A percentile compares a stretch with the other conserved stretches of the same genome.
Conservation (phyloP, 1,284 basidiomycete genomes). For the Malassezia arunalokei region DNA sequence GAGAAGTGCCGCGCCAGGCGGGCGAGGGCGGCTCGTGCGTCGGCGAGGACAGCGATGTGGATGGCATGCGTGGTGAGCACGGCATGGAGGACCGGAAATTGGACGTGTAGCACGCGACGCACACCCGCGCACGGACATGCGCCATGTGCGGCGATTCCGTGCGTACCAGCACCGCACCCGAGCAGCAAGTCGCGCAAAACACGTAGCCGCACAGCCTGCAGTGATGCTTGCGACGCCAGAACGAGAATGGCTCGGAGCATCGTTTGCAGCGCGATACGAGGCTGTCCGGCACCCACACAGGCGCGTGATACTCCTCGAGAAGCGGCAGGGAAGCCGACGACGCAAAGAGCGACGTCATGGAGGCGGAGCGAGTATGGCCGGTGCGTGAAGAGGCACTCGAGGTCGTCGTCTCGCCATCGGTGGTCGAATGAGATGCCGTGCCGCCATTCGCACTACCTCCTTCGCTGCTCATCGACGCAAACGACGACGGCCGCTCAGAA, state of each 20-base stretch:
- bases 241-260: constrained; percentile 64
- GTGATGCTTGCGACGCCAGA: constrained; percentile 72
- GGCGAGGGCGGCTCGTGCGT: not conserved
- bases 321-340: constrained; percentile 15
- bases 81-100: not conserved
- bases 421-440: not conserved
- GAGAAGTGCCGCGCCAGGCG: not conserved
- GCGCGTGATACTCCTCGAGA: constrained; percentile 77
- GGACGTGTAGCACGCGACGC: constrained; percentile 9
- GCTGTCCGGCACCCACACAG: constrained; percentile 81
- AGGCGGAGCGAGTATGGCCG: not conserved
- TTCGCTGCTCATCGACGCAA: not conserved
- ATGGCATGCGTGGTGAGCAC: not conserved
- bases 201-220: constrained; percentile 78
- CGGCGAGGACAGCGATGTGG: not conserved
- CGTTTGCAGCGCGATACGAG: constrained; percentile 69
- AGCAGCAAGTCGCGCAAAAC: constrained; percentile 62
- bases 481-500: constrained; percentile 13
- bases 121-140: constrained; percentile 3
- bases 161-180: constrained; percentile 40
- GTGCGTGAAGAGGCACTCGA: not conserved
- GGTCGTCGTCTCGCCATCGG: not conserved
- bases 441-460: not conserved
- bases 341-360: not conserved
- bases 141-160: not conserved